Base-by-base conservation (phyloP, 2,329 filamentous ascomycete genomes). In the Colletotrichum theobromicola region DNA sequence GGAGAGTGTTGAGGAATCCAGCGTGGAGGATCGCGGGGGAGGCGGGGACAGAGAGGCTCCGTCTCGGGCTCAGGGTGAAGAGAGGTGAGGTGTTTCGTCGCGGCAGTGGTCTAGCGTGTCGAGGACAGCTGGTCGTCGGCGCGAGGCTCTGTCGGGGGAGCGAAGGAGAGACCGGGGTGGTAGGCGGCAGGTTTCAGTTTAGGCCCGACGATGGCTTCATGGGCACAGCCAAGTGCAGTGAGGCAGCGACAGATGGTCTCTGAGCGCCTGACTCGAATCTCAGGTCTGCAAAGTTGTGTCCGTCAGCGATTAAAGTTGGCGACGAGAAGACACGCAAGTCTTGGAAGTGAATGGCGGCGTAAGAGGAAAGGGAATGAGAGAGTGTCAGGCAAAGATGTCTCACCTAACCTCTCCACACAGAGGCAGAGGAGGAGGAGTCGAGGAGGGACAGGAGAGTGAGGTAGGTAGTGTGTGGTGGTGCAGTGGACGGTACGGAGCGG, bases 1-100 rank as follows among this genome's bases (percentile, higher is more conserved):
- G 61, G 85, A 85, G 37, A 88, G 79, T 21, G 83, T 87, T 75
- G 87, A 87, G 76, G 86, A 87, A 88, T 91, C 89, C 89, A 90
- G 87, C 76, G 81, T 87, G 84, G 77, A 78, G 70, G 75, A 76
- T 67, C 60, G 64, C 67, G 70, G 67, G 63, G 61, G 24, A 35
- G 63, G 72, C 67, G 69, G 70, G 50, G 70, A 67, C 57, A 65
- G 67, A 68, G 64, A 74, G 67, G 46, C 72, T 77, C 75, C 76
- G 77, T 74, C 61, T 78, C 74, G 67, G 74, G 76, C 67, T 60
- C 74, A 63, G 35, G 64, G 67, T 70, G 70, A 75, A 72, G 72
- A 74, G 72, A 75, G 75, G 35, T 58, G 58, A 65, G 30, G 34
- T 58, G 68, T 60, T 57, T 70, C 60, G 21, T 67, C 61, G 37